These are phyloP conservation scores for Aotearoamyces nothofagi DNA, from an alignment of 2,329 filamentous ascomycete species.

Conservation along the genomic window DNA sequence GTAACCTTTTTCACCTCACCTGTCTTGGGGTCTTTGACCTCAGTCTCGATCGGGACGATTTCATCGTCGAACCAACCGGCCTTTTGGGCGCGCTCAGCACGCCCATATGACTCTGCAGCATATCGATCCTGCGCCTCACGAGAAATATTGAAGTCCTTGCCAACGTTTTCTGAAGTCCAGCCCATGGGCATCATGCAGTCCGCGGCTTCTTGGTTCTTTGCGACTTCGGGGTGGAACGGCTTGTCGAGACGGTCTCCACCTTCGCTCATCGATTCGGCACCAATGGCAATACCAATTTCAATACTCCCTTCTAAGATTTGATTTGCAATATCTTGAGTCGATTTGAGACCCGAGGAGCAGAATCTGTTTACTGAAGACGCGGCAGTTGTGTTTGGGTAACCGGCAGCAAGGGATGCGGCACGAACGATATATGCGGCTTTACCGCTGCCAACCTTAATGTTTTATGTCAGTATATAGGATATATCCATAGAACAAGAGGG, in stretches of 20 bases:
- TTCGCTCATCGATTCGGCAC: slow-evolving; percentile 76
- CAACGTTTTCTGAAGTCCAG: slow-evolving; percentile 94
- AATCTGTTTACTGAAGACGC: slow-evolving; percentile 84
- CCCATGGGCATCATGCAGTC: slow-evolving; percentile 97
- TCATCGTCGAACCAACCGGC: slow-evolving; percentile 85
- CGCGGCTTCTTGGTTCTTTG: slow-evolving; percentile 57
- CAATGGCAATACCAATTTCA: slow-evolving; percentile 73
- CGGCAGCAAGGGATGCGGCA: slow-evolving; percentile 76
- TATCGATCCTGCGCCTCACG: slow-evolving; percentile 72
- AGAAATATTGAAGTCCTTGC: slow-evolving; percentile 72
- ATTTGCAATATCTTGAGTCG: slow-evolving; percentile 87
- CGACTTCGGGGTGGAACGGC: slow-evolving; percentile 65
- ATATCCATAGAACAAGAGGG: too few relatives aligned
- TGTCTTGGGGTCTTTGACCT: slow-evolving; percentile 68
- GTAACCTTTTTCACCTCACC: slow-evolving; percentile 66
- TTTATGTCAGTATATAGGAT: too few relatives aligned
- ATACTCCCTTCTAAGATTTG: slow-evolving; percentile 70
- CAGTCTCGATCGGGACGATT: slow-evolving; percentile 76
- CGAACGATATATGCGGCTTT: slow-evolving; percentile 87
- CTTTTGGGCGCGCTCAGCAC: slow-evolving; percentile 83
- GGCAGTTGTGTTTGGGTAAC: slow-evolving; percentile 79
- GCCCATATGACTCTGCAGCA: slow-evolving; percentile 73
- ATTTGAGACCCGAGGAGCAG: slow-evolving; percentile 93
- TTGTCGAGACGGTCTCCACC: slow-evolving; percentile 54
- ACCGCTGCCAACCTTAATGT: slow-evolving; percentile 67